Base-by-base conservation (phyloP, 176 grass and related monocot species). In the Urochloa ruziziensis region DNA sequence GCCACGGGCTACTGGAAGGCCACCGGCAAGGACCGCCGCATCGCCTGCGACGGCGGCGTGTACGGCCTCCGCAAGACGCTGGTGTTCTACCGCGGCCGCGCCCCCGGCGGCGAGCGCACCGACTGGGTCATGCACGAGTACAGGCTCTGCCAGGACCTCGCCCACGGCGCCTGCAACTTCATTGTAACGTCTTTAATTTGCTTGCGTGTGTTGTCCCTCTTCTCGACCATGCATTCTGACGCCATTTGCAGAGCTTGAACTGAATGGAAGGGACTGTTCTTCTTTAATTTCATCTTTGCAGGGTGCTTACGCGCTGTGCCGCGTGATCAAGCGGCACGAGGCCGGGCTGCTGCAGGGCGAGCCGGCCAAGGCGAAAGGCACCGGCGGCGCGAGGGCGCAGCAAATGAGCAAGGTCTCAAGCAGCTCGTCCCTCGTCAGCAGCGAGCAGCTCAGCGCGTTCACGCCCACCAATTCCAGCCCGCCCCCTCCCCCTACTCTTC, bases 61-160 rank as follows among this genome's bases (percentile, higher is more conserved):
- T 96, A 86, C 52, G 91, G 97, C 40, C 73, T 99, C 33, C 88
- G 97, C 73, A 99, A 99, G 85, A 99, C 97, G 40, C 93, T 99
- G 16, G 97, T 99, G 56, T 99, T 99, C 88, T 99, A 99, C 82
- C 57, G 60, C 49, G 97, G 97, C 29, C 56, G 97, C 29, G 97
- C 97, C 3, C 97, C 97, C n/a, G 97, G 97, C 58, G 97, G 97
- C 77, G 89, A 96, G 76, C 86, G 97, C 76, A 96, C 97, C 25
- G 85, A 96, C 86, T 99, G 97, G 97, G 90, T 96, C 80, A 99
- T 99, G 97, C 97, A 99, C 33, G 97, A 99, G 87, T 99, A 99
- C 81, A 89, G 97, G 4, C 88, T 99, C 75, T 99, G 97, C 64
- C 91, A 96, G 85, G 90, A 96, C 82, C 75, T 94, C 53, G 60